Evolutionary conservation across 2,329 filamentous ascomycete genomes (phyloP), one percentile per base, ranked within the genome.

Genomic region (Aspergillus sojae): DNA sequence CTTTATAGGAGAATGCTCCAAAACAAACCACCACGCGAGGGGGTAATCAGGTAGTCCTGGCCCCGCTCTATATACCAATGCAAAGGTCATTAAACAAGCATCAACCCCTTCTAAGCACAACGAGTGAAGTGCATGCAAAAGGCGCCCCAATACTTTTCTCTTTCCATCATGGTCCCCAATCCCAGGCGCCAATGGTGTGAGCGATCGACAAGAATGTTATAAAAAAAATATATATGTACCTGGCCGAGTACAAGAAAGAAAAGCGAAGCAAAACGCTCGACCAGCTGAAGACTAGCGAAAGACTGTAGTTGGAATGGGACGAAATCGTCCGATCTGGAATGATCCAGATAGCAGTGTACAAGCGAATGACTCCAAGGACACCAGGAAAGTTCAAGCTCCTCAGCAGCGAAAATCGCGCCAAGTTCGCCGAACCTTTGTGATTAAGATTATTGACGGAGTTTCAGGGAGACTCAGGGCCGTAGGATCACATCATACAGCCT

Each of bases 361-460:
- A 78, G 74, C 75, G 77, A 79, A 73, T 64, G 76, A 75, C 71
- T 75, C 71, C 71, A 68, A 64, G 69, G 71, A 68, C 67, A 63
- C 58, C 68, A 52, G 52, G 50, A 55, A 36, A 30, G 61, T 34
- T 61, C 26, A 43, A 60, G 39, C 50, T 23, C 23, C 12, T 60
- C n/a, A 23, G 19, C 28, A 45, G 16, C 52, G 56, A 43, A 58
- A 48, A 30, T 39, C 55, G 53, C 50, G 28, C 43, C 45, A 45
- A 55, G 26, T 41, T 28, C 21, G 21, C 36, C 30, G 56, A 48
- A 58, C 65, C 71, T 73, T 75, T 71, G 68, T 71, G 70, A 79
- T 79, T 79, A 79, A 68, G 64, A 78, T 79, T 79, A 79, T 77
- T 61, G 73, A 75, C 73, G 72, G 75, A 73, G 66, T 60, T 65